Conservation (phyloP, 1,139 yeast species). For the Pneumocystis wakefieldiae region DNA sequence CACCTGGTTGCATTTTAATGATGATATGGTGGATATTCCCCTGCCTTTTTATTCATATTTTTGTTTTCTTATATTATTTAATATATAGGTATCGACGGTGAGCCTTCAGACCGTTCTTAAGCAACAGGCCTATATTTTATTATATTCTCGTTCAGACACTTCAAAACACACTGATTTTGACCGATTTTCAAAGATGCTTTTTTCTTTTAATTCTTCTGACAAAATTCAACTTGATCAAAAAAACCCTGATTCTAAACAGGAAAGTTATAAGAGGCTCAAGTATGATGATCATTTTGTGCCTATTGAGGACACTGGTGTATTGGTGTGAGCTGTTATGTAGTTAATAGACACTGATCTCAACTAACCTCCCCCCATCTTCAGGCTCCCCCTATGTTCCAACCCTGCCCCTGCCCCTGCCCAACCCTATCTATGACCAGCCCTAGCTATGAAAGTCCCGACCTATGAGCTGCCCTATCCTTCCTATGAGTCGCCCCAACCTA, state of each 20-base stretch:
- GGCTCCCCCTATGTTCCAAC: no score
- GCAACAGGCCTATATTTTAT: constrained; percentile 80
- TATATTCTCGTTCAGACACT: constrained; percentile 40
- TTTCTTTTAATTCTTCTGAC: neutral
- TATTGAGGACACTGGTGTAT: no score
- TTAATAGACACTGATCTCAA: no score
- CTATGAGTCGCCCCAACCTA: no score
- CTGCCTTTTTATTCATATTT: constrained; percentile 29
- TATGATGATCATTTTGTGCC: neutral
- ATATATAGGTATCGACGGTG: neutral
- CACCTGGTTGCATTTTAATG: constrained; percentile 87
- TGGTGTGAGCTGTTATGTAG: no score
- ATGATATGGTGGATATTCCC: constrained; percentile 65
- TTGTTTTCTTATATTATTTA: constrained; percentile 25
- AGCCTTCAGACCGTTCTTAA: constrained; percentile 35
- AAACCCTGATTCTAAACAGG: no score
- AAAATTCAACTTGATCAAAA: neutral
- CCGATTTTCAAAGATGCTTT: no score
- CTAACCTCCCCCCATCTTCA: no score
- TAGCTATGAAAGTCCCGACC: no score
- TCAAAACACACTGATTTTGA: neutral
- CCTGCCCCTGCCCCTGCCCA: no score
- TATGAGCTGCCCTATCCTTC: no score
- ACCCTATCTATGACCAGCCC: no score
- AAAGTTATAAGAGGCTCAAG: neutral